phyloP scores from a whole-genome alignment of 2,329 filamentous ascomycete genomes.

The Thelonectria rubi region DNA sequence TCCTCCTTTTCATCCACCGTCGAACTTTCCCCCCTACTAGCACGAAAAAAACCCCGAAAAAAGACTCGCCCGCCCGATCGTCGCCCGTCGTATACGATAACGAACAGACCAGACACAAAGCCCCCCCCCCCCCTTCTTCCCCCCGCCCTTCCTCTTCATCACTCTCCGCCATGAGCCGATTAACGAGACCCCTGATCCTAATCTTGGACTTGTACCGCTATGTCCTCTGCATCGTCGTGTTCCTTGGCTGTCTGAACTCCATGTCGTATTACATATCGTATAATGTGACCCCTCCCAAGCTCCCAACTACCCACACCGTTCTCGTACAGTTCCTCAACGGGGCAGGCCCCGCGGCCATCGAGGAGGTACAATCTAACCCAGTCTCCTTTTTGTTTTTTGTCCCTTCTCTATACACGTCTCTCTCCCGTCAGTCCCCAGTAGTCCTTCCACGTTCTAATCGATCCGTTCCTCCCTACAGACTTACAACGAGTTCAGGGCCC shows the following conservation, averaged over 20 bases:
- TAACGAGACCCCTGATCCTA: neutral
- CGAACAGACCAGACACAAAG: no score
- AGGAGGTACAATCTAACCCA: slow-evolving; percentile 16
- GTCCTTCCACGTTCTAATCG: no score
- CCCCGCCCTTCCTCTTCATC: no score
- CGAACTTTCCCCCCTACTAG: neutral
- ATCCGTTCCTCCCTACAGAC: slow-evolving; percentile 7
- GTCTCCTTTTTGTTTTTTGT: no score
- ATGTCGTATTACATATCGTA: neutral
- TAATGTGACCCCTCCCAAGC: neutral
- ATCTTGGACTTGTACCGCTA: neutral
- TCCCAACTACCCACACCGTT: slow-evolving; percentile 32
- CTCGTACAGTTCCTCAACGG: slow-evolving; percentile 35
- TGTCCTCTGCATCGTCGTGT: neutral
- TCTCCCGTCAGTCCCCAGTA: no score
- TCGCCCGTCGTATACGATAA: no score
- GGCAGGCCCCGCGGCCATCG: slow-evolving; percentile 16
- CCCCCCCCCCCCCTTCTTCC: no score
- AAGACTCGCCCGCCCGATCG: no score
- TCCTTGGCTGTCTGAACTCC: neutral
- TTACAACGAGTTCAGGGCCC: slow-evolving; percentile 49
- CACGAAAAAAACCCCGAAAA: no score
- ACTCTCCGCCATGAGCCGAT: no score
- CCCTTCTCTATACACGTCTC: no score
- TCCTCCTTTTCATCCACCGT: no score